Base-by-base conservation (phyloP, 106 monocot genomes). In the Agapanthus africanus region DNA sequence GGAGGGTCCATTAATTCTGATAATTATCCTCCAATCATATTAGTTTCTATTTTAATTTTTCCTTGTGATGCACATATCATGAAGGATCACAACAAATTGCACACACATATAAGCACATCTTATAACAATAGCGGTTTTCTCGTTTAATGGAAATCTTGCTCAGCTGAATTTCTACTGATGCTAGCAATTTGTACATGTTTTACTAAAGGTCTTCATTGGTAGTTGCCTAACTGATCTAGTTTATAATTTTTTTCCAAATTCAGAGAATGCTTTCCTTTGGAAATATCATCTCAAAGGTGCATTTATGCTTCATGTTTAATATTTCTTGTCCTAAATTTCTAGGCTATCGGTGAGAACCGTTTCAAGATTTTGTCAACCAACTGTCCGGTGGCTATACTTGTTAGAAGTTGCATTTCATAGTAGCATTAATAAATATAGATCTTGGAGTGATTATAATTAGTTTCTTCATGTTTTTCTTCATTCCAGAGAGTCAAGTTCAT, bases 401-500 rank as follows among this genome's bases (percentile, higher is more conserved):
- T 0, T 26, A 40, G 39, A 23, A 64, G 46, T 47, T 47, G 16
- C 46, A 47, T 47, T 15, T 21, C 8, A 25, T 2, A 65, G 40
- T 22, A 40, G 13, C 25, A 22, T 56, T 25, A 36, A 36, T 35
- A 59, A 27, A 27, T 4, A 6, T 30, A 63, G 35, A 63, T 35
- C 32, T 40, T 23, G 25, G 65, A 41, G 11, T 65, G 40, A 41
- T 65, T 40, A 27, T 40, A 26, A 65, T 16, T 15, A 15, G 28
- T 15, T 68, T 42, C 47, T 47, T 68, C 36, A n/a, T 68, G 19
- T 26, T 71, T 50, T 47, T 68, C 49, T 27, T 50, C 15, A 44
- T 16, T 66, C 19, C 59, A 94, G 97, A 68, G 97, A 99, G 75
- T 11, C 84, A 57, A 85, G 70, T 63, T 75, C 81, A 63, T 79